Evolutionary conservation across 106 monocot species (phyloP).

Genomic region (Iris macrosiphon): DNA sequence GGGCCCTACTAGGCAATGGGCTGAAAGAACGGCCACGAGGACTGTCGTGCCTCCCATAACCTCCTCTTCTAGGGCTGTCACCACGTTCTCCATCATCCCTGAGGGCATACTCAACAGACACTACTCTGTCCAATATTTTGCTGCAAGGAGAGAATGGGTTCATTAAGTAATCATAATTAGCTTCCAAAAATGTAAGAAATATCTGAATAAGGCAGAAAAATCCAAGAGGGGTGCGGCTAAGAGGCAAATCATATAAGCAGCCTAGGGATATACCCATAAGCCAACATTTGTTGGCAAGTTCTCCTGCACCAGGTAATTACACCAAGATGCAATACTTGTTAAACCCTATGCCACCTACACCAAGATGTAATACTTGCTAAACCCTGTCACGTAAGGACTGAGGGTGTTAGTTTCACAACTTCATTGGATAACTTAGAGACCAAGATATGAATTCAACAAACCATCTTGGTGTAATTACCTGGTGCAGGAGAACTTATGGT

Average conservation of each 20-base stretch:
- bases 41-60: slow-evolving; percentile 34
- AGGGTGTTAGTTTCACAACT: too few species aligned
- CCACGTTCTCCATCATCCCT: slow-evolving; percentile 85
- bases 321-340: too few species aligned
- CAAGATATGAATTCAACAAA: too few species aligned
- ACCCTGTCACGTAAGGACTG: too few species aligned
- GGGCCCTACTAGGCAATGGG: slow-evolving; percentile 35
- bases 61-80: slow-evolving; percentile 58
- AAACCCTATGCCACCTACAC: too few species aligned
- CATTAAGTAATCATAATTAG: not conserved
- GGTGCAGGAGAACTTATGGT: too few species aligned
- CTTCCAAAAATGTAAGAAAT: not conserved
- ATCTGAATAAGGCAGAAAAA: not conserved
- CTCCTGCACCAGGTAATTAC: too few species aligned
- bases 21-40: slow-evolving; percentile 65
- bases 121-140: slow-evolving; percentile 81
- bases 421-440: too few species aligned
- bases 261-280: not conserved
- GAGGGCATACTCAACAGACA: slow-evolving; percentile 90
- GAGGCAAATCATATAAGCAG: not conserved
- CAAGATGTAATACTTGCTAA: too few species aligned
- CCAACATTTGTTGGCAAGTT: not conserved
- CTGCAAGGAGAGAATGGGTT: slow-evolving; percentile 28
- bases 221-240: not conserved
- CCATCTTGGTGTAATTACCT: too few species aligned